phyloP scores from a whole-genome alignment of 768 basidiomycete species.

The Hygrophorus pudorinus region DNA sequence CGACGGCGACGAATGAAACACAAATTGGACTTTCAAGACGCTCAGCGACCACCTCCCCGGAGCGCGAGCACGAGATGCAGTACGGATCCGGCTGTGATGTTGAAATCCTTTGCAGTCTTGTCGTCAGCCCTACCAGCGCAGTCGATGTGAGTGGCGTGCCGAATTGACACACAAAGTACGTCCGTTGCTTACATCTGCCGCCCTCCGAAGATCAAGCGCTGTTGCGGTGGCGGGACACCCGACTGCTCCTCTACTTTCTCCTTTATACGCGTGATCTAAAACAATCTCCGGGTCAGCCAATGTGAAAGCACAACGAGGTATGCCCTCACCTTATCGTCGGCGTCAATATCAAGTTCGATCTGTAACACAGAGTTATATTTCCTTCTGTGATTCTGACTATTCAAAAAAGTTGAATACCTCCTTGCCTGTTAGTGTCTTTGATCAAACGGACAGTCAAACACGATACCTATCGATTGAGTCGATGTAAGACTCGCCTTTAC shows the following conservation, averaged over 20 bases:
- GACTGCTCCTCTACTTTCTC: slow-evolving; percentile 98
- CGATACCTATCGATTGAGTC: not conserved
- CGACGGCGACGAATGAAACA: too few species aligned
- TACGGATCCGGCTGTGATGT: slow-evolving; percentile 75
- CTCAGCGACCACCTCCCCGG: slow-evolving; percentile 54
- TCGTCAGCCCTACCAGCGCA: slow-evolving; percentile 68
- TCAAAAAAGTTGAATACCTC: slow-evolving; percentile 46
- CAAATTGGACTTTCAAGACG: too few species aligned
- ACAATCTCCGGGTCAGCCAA: not conserved
- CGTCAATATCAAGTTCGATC: slow-evolving; percentile 96
- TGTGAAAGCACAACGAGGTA: not conserved
- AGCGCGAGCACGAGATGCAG: slow-evolving; percentile 94
- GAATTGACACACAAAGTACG: not conserved
- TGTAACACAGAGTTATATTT: slow-evolving; percentile 16
- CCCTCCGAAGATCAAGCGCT: slow-evolving; percentile 86
- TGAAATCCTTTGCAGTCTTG: slow-evolving; percentile 78
- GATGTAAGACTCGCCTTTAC: slow-evolving; percentile 54
- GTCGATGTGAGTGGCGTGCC: slow-evolving; percentile 3
- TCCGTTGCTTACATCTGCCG: slow-evolving; percentile 71
- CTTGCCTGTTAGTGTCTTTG: slow-evolving; percentile 90
- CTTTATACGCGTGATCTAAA: slow-evolving; percentile 86
- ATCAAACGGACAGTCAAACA: not conserved
- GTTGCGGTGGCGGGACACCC: slow-evolving; percentile 93
- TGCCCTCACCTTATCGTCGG: slow-evolving; percentile 65
- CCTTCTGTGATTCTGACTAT: slow-evolving; percentile 6